Evolutionary conservation across 805 yeast genomes (phyloP).

Genomic region (Barnettozyma botsteinii): DNA sequence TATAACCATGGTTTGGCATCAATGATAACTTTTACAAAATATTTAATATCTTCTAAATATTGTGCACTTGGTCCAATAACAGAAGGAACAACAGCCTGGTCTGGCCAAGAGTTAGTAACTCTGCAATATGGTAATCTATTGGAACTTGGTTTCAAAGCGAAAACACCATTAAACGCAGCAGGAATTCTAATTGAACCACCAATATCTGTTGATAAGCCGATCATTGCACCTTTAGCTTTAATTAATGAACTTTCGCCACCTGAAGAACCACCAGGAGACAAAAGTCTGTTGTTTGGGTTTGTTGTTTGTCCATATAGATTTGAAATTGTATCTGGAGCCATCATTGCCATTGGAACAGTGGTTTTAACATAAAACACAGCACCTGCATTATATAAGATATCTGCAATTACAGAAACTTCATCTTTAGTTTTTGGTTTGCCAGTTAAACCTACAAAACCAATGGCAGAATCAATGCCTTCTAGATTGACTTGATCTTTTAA

Average conservation of each 20-base stretch:
- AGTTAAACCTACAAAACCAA: constrained; percentile 46
- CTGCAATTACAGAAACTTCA: constrained; percentile 41
- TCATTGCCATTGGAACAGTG: constrained; percentile 59
- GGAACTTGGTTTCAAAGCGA: constrained; percentile 55
- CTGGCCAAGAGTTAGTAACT: constrained; percentile 14
- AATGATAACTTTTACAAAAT: constrained; percentile 51
- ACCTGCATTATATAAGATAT: constrained; percentile 27
- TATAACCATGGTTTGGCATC: constrained; percentile 47
- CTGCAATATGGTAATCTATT: constrained; percentile 38
- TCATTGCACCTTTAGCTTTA: constrained; percentile 48
- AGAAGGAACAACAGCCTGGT: constrained; percentile 42
- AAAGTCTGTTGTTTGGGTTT: constrained; percentile 49
- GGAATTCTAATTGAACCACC: constrained; percentile 69
- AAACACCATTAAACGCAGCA: constrained; percentile 55
- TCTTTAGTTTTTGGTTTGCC: constrained; percentile 9
- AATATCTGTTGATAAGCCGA: constrained; percentile 64
- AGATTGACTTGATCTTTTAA: constrained; percentile 57
- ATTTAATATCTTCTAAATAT: constrained; percentile 55
- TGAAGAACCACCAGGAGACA: constrained; percentile 67
- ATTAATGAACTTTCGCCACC: constrained; percentile 67
- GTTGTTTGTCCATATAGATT: constrained; percentile 51
- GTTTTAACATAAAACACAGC: constrained; percentile 63
- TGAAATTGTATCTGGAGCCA: constrained; percentile 61
- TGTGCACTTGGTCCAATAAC: constrained; percentile 69
- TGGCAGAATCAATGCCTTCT: constrained; percentile 47